Evolutionary conservation across 805 yeast genomes (phyloP).

Genomic region (Yamadazyma kitorensis): DNA sequence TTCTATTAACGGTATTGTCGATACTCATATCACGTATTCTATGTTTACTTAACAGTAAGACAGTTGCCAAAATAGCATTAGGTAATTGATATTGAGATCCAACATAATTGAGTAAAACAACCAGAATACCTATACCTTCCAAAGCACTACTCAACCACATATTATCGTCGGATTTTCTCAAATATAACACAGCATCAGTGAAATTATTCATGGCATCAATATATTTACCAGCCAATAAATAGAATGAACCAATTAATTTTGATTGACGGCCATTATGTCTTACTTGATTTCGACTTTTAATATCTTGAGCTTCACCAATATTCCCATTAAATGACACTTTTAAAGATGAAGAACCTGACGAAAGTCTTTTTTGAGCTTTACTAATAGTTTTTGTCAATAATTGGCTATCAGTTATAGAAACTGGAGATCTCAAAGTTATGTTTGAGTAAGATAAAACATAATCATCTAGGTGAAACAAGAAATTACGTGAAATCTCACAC

Average conservation of each 20-base stretch:
- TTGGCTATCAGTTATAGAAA: slow-evolving; percentile 53
- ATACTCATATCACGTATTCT: slow-evolving; percentile 19
- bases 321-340: slow-evolving; percentile 24
- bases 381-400: slow-evolving; percentile 39
- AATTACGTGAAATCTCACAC: slow-evolving; percentile 68
- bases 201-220: slow-evolving; percentile 68
- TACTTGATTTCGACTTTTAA: slow-evolving; percentile 33
- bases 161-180: slow-evolving; percentile 66
- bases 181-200: slow-evolving; percentile 62
- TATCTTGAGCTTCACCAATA: slow-evolving; percentile 15
- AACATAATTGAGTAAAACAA: slow-evolving; percentile 57
- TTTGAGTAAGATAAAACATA: slow-evolving; percentile 74
- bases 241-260: slow-evolving; percentile 74
- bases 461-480: slow-evolving; percentile 60
- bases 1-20: slow-evolving; percentile 18
- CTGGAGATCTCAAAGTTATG: slow-evolving; percentile 82
- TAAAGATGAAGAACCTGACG: slow-evolving; percentile 35
- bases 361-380: slow-evolving; percentile 41
- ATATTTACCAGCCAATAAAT: slow-evolving; percentile 75
- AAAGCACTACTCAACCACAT: slow-evolving; percentile 87
- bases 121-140: slow-evolving; percentile 74
- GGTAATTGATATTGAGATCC: slow-evolving; percentile 52
- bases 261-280: slow-evolving; percentile 68
- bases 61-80: slow-evolving; percentile 28
- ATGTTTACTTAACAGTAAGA: slow-evolving; percentile 30